Conservation (phyloP, 2,329 filamentous ascomycete species). For the Daldinia eschscholtzii region DNA sequence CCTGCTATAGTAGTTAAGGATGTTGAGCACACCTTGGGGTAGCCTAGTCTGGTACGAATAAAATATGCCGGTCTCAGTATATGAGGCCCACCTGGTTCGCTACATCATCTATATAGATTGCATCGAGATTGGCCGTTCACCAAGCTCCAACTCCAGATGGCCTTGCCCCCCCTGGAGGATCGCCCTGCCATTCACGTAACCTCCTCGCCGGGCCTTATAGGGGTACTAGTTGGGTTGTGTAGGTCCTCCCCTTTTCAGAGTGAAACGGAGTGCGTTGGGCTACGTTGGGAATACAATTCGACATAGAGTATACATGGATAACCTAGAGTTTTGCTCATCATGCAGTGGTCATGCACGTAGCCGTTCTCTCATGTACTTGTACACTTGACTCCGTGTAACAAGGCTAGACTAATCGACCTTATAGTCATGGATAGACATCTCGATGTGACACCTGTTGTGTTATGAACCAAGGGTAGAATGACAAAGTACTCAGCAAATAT, state of each 20-base stretch:
- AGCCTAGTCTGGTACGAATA: constrained; percentile 27
- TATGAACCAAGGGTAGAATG: constrained; percentile 39
- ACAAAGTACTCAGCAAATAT: constrained; percentile 38
- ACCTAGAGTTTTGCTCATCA: constrained; percentile 39
- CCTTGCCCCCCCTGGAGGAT: constrained; percentile 26
- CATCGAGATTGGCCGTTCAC: constrained; percentile 44
- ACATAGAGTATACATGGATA: constrained; percentile 44
- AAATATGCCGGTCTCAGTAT: constrained; percentile 42
- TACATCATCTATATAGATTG: constrained; percentile 44
- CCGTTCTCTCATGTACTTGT: constrained; percentile 35
- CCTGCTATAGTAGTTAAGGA: constrained; percentile 12
- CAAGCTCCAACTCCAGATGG: constrained; percentile 40
- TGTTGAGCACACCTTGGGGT: constrained; percentile 20
- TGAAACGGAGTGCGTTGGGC: constrained; percentile 40
- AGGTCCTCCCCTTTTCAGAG: constrained; percentile 34
- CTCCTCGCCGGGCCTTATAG: constrained; percentile 24
- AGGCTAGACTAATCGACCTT: constrained; percentile 38
- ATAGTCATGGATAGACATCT: constrained; percentile 37
- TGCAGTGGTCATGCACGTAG: constrained; percentile 42
- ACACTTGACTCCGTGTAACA: constrained; percentile 37
- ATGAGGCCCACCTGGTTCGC: constrained; percentile 37
- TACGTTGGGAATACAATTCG: constrained; percentile 38
- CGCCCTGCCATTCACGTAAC: constrained; percentile 16
- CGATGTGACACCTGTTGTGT: constrained; percentile 49
- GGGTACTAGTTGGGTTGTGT: constrained; percentile 39